Base-by-base conservation (phyloP, 2,329 filamentous ascomycete species). In the Dactylellina leptospora region DNA sequence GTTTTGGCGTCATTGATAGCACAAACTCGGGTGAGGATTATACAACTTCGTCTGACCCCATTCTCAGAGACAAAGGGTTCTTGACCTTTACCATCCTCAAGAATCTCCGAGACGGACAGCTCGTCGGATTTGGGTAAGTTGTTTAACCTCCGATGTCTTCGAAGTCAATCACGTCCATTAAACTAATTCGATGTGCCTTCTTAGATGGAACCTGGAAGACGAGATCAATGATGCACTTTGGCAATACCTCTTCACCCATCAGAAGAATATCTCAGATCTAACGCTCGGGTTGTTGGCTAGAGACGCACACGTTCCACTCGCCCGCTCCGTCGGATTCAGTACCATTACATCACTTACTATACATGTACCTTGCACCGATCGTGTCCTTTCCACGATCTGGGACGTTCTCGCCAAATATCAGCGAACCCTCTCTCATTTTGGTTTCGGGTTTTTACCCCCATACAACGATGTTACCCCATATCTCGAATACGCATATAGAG, bases 101-200 rank as follows among this genome's bases (percentile, higher is more conserved):
- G 1, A 53, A 61, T 23, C 22, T 61, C 1, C 4, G 1, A 9
- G 16, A 2, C 8, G 20, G 23, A 1, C 45, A 51, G n/a, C 44
- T 61, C 27, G 18, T 51, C 38, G 58, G 18, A 11, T 61, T 61
- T 51, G 22, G 10, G 58, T 53, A 50, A 8, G 33, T 27, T 16
- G 6, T 18, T 42, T 16, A 11, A 3, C 53, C 28, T 36, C 8
- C 11, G 10, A n/a, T 8, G 30, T 30, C n/a, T n/a, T n/a, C n/a
- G n/a, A n/a, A n/a, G n/a, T n/a, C n/a, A n/a, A n/a, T n/a, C n/a
- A n/a, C n/a, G n/a, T n/a, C n/a, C n/a, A 40, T 23, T 11, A 36
- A 42, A 42, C 38, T 42, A 6, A 6, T 6, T 6, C 30, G 30
- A 33, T 6, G 13, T 13, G 30, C 30, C 13, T 6, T 33, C 13